Base-by-base conservation (phyloP, 768 basidiomycete species). In the Naganishia randhawae region DNA sequence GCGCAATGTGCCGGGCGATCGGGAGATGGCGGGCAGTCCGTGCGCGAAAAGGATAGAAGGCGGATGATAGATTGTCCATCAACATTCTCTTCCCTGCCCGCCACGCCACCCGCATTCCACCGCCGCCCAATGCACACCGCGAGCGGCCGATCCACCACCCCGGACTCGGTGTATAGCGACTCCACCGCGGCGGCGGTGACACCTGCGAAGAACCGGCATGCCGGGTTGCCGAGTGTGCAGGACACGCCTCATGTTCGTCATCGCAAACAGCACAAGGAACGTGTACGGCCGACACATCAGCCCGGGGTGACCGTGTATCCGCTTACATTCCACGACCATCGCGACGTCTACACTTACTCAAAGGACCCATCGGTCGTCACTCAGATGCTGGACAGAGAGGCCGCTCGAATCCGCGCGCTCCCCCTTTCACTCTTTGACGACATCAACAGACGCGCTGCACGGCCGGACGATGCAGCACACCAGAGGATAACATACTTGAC, bases 141-240 rank as follows among this genome's bases (percentile, higher is more conserved):
- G n/a, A 48, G 45, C 19, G n/a, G 45, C 45, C 19, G 45, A 22
- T 41, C 37, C 35, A 61, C 57, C 1, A 61, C 57, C 2, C 57
- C 57, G 10, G 57, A 61, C 27, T 61, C 57, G 9, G 57, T 61
- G 17, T 61, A 41, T 29, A 61, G 57, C 39, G 57, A 61, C n/a
- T n/a, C 37, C 5, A 61, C 57, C 3, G 25, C 22, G 10, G 25
- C 22, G 6, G 37, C 57, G 25, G 9, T 61, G 11, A 61, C 57
- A 1, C 57, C 57, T 7, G 45, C 45, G 25, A 7, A 48, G 25
- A 17, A 48, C 19, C 45, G 7, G 9, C 35, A 11, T 11, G n/a
- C 33, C 19, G 3, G 3, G 14, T 37, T 35, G 16, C 54, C 33
- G 8, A 29, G 50, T 0, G n/a, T 35, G 19, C 31, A 55, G 31